A percentile compares a stretch with the other conserved stretches of the same genome.
phyloP scores from a whole-genome alignment of 202 grass and related monocot species.

The Schoenoplectus triqueter region DNA sequence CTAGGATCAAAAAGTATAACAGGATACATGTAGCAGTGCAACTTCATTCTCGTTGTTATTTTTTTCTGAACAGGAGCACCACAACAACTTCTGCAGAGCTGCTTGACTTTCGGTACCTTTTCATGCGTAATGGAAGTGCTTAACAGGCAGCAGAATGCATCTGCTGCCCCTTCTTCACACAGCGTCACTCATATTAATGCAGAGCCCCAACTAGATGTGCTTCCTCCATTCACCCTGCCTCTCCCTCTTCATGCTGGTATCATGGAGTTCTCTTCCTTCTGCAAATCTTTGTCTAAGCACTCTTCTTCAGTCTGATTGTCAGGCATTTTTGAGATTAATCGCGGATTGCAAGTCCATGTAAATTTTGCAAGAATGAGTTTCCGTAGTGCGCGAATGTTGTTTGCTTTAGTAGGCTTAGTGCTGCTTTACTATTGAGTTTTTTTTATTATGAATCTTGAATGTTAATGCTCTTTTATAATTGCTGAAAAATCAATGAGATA shows the following conservation, averaged over 20 bases:
- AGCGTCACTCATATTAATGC: background rate
- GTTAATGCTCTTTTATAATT: conserved; percentile 9
- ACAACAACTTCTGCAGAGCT: conserved; percentile 75
- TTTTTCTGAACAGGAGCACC: conserved; percentile 57
- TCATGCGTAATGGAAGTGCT: conserved; percentile 85
- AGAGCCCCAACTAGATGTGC: conserved; percentile 23
- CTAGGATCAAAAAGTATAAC: background rate
- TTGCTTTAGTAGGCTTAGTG: conserved; percentile 35
- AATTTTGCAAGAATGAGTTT: conserved; percentile 37
- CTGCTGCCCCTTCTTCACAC: conserved; percentile 44
- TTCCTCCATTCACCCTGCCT: conserved; percentile 69
- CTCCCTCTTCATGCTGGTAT: conserved; percentile 54
- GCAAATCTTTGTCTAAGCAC: conserved; percentile 51
- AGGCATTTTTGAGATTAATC: conserved; percentile 2
- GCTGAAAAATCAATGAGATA: conserved; percentile 17
- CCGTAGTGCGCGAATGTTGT: background rate
- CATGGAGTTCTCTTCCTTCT: conserved; percentile 61
- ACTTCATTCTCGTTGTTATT: background rate
- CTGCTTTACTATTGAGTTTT: conserved; percentile 8
- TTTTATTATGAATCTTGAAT: conserved; percentile 34
- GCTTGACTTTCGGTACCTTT: conserved; percentile 72
- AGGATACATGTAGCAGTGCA: background rate
- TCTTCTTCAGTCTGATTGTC: conserved; percentile 22
- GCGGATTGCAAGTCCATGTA: conserved; percentile 1
- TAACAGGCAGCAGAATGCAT: conserved; percentile 77